These are phyloP conservation scores for Pythium grandisporangium DNA, from an alignment of 352 stramenopile genomes.

Conservation along the genomic window DNA sequence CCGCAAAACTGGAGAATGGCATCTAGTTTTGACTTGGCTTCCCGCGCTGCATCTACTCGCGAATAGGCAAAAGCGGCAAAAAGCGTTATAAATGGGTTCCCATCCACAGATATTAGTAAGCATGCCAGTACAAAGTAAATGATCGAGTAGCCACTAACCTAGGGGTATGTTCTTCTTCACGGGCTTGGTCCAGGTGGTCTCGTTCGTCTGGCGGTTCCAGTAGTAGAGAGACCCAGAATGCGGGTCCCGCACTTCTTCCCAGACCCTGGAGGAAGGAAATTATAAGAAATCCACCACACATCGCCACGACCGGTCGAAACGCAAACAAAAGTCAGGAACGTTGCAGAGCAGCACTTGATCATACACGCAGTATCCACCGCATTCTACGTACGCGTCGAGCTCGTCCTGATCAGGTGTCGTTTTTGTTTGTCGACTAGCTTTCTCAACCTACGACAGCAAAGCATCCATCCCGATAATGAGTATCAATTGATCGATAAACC, in stretches of 20 bases:
- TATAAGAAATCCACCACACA: not conserved
- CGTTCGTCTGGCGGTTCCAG: conserved; percentile 67
- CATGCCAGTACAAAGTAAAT: too few relatives aligned
- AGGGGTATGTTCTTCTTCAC: conserved; percentile 36
- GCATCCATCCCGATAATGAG: too few relatives aligned
- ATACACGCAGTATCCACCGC: too few relatives aligned
- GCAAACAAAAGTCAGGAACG: not conserved
- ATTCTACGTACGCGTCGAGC: conserved; percentile 10
- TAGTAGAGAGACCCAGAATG: conserved; percentile 52
- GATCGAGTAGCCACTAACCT: too few relatives aligned
- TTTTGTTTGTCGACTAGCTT: not conserved
- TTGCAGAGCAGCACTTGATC: too few relatives aligned
- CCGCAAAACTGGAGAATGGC: conserved; percentile 16
- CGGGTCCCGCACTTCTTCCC: conserved; percentile 51
- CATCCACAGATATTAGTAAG: too few relatives aligned
- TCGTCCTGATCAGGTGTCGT: conserved; percentile 1
- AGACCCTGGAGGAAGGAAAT: too few relatives aligned
- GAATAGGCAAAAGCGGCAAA: too few relatives aligned
- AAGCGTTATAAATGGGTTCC: too few relatives aligned
- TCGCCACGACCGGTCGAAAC: not conserved
- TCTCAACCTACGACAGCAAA: not conserved
- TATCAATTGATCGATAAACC: too few relatives aligned
- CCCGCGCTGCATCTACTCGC: conserved; percentile 11
- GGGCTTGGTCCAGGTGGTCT: conserved; percentile 61
- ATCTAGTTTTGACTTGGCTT: conserved; percentile 16